A percentile compares a stretch with the other conserved stretches of the same genome.
These are phyloP conservation scores for Solanum medicagineum DNA, from an alignment of 257 asterid species.

Conservation along the genomic window DNA sequence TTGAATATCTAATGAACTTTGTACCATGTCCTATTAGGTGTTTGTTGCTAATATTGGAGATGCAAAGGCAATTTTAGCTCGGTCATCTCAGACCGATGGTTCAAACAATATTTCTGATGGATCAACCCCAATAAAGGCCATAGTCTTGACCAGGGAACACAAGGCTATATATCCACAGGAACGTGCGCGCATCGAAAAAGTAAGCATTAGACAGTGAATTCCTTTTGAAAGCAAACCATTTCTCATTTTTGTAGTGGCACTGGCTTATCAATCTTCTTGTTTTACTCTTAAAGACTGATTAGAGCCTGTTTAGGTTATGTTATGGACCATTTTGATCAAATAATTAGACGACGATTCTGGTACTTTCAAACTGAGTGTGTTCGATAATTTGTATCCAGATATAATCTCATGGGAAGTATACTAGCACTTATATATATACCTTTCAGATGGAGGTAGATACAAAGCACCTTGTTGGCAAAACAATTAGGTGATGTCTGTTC, in stretches of 20 bases:
- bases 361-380: background rate
- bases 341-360: background rate
- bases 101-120: conserved; percentile 12
- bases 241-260: background rate
- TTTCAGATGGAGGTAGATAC: background rate
- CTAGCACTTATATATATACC: background rate
- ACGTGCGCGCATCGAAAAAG: conserved; percentile 90
- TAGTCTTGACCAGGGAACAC: conserved; percentile 83
- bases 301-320: background rate
- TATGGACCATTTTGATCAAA: background rate
- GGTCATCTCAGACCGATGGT: conserved; percentile 44
- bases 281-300: background rate
- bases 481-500: background rate
- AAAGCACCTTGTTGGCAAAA: background rate
- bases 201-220: conserved; percentile 1
- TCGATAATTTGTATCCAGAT: background rate
- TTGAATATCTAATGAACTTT: background rate
- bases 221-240: background rate
- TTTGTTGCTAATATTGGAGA: conserved; percentile 91
- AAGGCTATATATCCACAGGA: conserved; percentile 89
- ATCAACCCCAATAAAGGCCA: conserved; percentile 47
- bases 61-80: conserved; percentile 83
- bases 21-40: conserved; percentile 29
- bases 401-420: background rate
- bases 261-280: background rate